Evolutionary conservation across 768 basidiomycete species (phyloP).

Genomic region (Mycena galopus): DNA sequence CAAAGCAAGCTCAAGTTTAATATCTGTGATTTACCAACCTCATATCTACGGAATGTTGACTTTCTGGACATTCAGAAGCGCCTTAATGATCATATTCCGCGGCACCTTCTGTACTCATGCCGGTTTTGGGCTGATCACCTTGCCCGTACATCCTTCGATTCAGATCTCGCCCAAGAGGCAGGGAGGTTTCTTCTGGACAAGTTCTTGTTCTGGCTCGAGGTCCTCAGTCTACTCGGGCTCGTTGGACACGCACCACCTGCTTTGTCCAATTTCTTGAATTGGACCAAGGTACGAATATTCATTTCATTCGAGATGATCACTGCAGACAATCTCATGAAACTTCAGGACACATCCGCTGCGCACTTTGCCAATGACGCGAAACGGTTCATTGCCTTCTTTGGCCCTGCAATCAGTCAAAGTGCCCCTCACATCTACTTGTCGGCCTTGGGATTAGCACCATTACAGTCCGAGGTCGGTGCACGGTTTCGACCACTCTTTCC

Average conservation of each 20-base stretch:
- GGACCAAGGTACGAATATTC: slow-evolving; percentile 9
- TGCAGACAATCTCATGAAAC: neutral
- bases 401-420: neutral
- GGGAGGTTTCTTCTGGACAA: neutral
- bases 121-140: slow-evolving; percentile 6
- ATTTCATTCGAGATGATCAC: neutral
- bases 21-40: slow-evolving; percentile 9
- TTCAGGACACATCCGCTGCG: neutral
- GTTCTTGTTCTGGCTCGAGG: slow-evolving; percentile 22
- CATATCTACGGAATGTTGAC: neutral
- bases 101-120: neutral
- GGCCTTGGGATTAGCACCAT: neutral
- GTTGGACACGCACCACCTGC: neutral
- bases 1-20: slow-evolving; percentile 7
- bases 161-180: neutral
- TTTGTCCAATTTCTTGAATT: neutral
- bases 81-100: neutral
- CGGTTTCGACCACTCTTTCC: neutral
- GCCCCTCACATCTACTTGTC: slow-evolving; percentile 19
- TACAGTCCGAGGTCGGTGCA: neutral
- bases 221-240: neutral
- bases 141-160: neutral
- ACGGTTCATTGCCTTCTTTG: slow-evolving; percentile 11
- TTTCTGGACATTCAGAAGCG: neutral
- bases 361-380: neutral